A percentile compares a stretch with the other conserved stretches of the same genome.
Conservation (phyloP, 257 asterid species). For the Striga asiatica region DNA sequence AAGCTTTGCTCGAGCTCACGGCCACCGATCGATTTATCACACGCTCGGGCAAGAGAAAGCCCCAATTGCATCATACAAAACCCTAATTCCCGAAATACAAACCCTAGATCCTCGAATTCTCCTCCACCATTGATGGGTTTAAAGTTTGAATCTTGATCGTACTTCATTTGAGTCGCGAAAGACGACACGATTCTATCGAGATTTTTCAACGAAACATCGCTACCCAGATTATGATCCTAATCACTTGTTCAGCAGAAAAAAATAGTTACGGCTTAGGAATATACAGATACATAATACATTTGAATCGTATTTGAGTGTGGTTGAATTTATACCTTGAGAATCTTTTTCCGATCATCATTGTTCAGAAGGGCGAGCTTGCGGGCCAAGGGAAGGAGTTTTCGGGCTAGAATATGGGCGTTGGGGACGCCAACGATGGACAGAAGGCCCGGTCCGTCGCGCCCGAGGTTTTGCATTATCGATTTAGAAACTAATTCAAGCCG, state of each 20-base stretch:
- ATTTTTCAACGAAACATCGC: conserved; percentile 72
- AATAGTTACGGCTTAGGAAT: no score
- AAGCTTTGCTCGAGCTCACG: conserved; percentile 72
- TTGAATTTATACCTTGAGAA: conserved; percentile 57
- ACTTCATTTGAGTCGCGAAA: conserved; percentile 74
- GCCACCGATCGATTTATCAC: conserved; percentile 53
- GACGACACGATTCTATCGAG: conserved; percentile 68
- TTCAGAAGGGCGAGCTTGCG: conserved; percentile 65
- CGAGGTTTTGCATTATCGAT: conserved; percentile 51
- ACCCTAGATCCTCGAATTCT: conserved; percentile 45
- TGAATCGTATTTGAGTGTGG: no score
- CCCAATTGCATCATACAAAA: conserved; percentile 71
- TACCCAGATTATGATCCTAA: conserved; percentile 70
- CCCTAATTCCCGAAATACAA: conserved; percentile 51
- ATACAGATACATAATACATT: neutral
- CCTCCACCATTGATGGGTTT: conserved; percentile 11
- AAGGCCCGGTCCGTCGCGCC: conserved; percentile 79
- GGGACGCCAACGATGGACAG: conserved; percentile 55
- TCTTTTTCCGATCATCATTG: conserved; percentile 46
- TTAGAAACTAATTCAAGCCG: conserved; percentile 26
- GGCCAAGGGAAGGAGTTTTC: conserved; percentile 72
- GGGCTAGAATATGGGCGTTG: conserved; percentile 32
- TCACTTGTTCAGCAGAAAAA: neutral
- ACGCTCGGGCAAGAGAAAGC: conserved; percentile 54
- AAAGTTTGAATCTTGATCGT: conserved; percentile 29